Percentiles rank a stretch among this genome's conserved stretches.
Evolutionary conservation across 1,139 yeast species (phyloP).

Genomic region (Pichia norvegensis): DNA sequence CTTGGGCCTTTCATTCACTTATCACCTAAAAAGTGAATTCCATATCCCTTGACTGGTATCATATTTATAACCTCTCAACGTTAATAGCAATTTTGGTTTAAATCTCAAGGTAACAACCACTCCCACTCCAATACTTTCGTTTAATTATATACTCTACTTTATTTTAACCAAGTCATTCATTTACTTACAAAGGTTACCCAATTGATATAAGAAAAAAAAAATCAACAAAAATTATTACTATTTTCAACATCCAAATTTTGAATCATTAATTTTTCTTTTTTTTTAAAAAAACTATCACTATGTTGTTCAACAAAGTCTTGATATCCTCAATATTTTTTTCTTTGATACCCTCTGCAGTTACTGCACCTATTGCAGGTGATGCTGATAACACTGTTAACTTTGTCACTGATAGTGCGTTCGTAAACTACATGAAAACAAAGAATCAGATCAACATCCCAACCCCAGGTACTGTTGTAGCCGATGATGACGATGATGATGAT

Average conservation of each 20-base stretch:
- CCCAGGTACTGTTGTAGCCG: neutral
- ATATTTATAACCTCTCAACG: too few species aligned
- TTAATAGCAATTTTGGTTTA: too few species aligned
- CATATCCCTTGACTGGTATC: too few species aligned
- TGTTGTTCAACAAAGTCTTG: neutral
- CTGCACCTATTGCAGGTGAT: neutral
- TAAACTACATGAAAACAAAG: neutral
- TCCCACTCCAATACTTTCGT: neutral
- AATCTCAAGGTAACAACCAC: neutral
- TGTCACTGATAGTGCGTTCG: neutral
- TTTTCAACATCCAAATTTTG: neutral
- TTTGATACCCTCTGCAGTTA: neutral
- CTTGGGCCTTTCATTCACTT: too few species aligned
- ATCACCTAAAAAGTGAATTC: too few species aligned
- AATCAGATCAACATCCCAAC: neutral
- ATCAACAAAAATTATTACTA: too few species aligned
- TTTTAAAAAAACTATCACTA: neutral
- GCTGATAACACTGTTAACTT: neutral
- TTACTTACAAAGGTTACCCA: neutral
- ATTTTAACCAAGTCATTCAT: neutral
- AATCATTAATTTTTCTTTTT: neutral
- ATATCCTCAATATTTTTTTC: neutral
- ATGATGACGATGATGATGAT: neutral
- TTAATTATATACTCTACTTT: neutral
- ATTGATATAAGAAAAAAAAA: too few species aligned